Conservation (phyloP, 352 stramenopile genomes). For the Globisporangium radiosum region DNA sequence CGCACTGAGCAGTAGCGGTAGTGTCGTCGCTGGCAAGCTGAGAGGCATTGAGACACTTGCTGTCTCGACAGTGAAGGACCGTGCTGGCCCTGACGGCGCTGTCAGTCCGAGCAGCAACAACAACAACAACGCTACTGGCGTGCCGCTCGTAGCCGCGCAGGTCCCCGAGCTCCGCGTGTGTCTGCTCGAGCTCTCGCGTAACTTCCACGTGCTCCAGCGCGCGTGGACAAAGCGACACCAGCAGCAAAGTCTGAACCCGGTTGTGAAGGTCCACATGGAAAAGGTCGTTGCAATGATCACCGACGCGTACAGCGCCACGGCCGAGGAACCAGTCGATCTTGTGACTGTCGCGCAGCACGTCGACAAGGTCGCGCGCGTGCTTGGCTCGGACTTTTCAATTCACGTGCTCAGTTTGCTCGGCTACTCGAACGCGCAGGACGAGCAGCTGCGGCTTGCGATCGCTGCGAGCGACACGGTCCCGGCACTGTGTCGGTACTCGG, state of each 20-base stretch:
- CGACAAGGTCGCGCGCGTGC: conserved; percentile 45
- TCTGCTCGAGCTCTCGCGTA: conserved; percentile 62
- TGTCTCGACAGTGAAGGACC: conserved; percentile 8
- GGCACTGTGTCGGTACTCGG: conserved; percentile 41
- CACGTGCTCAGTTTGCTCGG: conserved; percentile 49
- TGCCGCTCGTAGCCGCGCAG: conserved; percentile 27
- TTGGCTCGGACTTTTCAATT: conserved; percentile 64
- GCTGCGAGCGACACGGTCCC: conserved; percentile 29
- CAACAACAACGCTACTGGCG: conserved; percentile 1
- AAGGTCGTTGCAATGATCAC: conserved; percentile 62
- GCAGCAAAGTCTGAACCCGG: conserved; percentile 30
- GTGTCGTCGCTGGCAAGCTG: background rate
- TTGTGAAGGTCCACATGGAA: conserved; percentile 62
- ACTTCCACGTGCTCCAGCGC: conserved; percentile 61
- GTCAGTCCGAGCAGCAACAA: background rate
- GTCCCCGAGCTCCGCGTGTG: conserved; percentile 66
- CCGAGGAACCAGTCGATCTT: conserved; percentile 53
- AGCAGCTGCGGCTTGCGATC: conserved; percentile 22
- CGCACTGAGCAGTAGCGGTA: background rate
- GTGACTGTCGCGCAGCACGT: conserved; percentile 30
- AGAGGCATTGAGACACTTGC: conserved; percentile 4
- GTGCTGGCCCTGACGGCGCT: background rate
- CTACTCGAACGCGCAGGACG: conserved; percentile 19
- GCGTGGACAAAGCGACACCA: conserved; percentile 48
- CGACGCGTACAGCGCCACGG: conserved; percentile 58